Percentiles rank a stretch among this genome's conserved stretches.
These are phyloP conservation scores for Phaeosphaeria sp. DNA, from an alignment of 2,329 filamentous ascomycete species.

Conservation along the genomic window DNA sequence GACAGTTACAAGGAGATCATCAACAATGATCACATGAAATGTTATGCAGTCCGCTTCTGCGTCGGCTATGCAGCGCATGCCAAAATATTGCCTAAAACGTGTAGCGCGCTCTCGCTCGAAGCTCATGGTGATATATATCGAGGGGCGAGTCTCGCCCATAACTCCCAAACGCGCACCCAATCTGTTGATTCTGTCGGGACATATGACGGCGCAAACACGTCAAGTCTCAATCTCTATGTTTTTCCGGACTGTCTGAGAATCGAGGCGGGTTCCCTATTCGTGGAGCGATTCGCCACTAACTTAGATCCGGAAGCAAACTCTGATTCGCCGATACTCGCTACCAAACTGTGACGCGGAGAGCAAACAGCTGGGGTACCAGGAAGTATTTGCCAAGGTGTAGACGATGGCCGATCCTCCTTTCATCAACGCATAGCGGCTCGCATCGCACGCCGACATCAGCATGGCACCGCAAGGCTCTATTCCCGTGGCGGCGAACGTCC, in stretches of 20 bases:
- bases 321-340: not conserved
- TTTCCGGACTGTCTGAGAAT: not conserved
- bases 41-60: not conserved
- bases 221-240: not conserved
- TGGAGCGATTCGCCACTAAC: not conserved
- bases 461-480: constrained; percentile 41
- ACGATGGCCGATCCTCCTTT: not conserved
- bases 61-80: not conserved
- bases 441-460: not conserved
- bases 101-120: not conserved
- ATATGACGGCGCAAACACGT: not conserved
- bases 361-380: not conserved
- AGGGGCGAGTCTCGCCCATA: not conserved
- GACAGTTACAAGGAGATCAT: not conserved
- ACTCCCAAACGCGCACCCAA: not conserved
- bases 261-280: not conserved
- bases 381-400: not conserved
- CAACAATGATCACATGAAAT: not conserved
- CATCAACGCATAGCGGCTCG: not conserved
- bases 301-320: not conserved
- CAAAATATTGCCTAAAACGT: not conserved
- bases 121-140: not conserved
- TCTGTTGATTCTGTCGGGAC: not conserved
- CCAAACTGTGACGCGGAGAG: not conserved
- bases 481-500: constrained; percentile 61